Conservation (phyloP, 352 stramenopile species). For the Globisporangium mamillatum region DNA sequence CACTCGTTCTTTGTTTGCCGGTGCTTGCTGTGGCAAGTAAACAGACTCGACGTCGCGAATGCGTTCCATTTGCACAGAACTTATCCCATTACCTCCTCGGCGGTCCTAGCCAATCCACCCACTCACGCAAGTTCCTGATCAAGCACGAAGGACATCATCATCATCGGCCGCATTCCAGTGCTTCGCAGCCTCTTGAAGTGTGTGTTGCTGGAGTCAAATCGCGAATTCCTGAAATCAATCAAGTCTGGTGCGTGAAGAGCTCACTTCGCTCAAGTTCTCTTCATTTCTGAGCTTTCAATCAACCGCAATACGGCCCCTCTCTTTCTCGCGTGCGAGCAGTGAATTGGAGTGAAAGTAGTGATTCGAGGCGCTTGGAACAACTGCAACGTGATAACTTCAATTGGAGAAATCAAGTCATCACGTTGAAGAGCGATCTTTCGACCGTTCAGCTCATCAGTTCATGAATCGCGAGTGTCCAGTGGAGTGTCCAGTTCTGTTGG, state of each 20-base stretch:
- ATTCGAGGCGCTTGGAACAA: neutral
- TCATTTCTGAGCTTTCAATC: neutral
- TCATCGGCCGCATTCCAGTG: neutral
- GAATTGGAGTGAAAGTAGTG: neutral
- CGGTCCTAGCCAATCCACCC: neutral
- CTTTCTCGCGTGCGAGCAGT: too few relatives aligned
- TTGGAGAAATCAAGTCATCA: neutral
- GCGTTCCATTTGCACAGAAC: too few relatives aligned
- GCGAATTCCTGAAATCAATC: constrained; percentile 4
- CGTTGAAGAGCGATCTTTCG: neutral
- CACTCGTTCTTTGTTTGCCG: too few relatives aligned
- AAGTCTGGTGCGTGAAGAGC: neutral
- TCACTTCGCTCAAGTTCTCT: neutral
- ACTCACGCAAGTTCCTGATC: neutral
- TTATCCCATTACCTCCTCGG: neutral
- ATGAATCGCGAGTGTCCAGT: neutral
- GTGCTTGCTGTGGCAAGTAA: too few relatives aligned
- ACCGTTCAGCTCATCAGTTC: neutral
- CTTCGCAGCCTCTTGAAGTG: neutral
- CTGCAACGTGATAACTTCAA: neutral
- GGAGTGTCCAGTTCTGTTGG: neutral
- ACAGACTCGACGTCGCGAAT: too few relatives aligned
- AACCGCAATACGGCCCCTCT: too few relatives aligned
- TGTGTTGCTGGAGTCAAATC: neutral
- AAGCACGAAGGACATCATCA: neutral